Base-by-base conservation (phyloP, 352 stramenopile species). In the Phytopythium cucurbitacearum region DNA sequence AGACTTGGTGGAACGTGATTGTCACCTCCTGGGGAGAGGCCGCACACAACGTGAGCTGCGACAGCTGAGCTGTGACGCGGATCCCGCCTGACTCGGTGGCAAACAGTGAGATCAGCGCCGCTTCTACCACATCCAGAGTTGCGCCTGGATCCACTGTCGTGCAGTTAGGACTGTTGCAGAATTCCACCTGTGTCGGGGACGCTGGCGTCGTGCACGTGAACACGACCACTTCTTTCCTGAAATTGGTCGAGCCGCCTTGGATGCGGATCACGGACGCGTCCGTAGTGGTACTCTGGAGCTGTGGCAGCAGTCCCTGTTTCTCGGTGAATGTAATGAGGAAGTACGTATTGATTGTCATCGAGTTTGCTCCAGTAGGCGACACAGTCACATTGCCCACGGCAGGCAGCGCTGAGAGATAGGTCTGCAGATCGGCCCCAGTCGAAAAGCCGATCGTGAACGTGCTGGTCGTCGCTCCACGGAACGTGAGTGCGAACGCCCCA, bases 1-100 rank as follows among this genome's bases (percentile, higher is more conserved):
- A 87, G 7, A 88, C 66, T 3, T 76, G 71, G 40, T 93, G 60
- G 38, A 93, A 89, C 0, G 73, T 60, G 37, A 93, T 80, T 10
- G 47, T 82, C 21, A 91, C 59, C 16, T 79, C 69, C 0, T 33
- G 57, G 0, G 43, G 37, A 4, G 63, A 7, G 4, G 59, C n/a
- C 3, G 54, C 70, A 51, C 80, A 93, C 51, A 93, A 39, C 1
- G 65, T 21, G 0, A 34, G 10, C 44, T 87, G 80, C 0, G 65
- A 36, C 1, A 16, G 16, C 3, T n/a, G n/a, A n/a, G 48, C 40
- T 7, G 76, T 65, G 12, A 91, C 80, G 5, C 59, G 67, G 37
- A 93, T 84, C 40, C 80, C 85, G 0, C 70, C 79, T 0, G 75
- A 51, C 59, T 89, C 76, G 1, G 70, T 75, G 5, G 42, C 65